Percentiles rank a stretch among this genome's conserved stretches.
phyloP scores from a whole-genome alignment of 83 land plant genomes.

The Picea engelmannii region DNA sequence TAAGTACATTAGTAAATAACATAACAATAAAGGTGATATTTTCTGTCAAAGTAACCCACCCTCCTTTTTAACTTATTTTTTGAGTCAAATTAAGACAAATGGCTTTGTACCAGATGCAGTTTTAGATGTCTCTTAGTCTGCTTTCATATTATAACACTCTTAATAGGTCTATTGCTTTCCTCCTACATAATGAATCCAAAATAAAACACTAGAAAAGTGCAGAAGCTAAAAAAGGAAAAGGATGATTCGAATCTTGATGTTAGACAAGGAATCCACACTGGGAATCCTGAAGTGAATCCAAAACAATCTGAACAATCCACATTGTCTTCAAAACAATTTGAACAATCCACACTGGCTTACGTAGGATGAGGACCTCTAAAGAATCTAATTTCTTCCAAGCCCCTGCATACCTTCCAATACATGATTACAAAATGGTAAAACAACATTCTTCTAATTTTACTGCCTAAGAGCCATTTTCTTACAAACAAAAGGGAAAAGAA shows the following conservation, averaged over 20 bases:
- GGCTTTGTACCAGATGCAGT: background rate
- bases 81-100: background rate
- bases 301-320: constrained; percentile 2
- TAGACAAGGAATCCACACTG: background rate
- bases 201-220: background rate
- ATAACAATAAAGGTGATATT: background rate
- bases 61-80: background rate
- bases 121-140: background rate
- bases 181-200: constrained; percentile 5
- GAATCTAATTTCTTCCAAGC: too few relatives aligned
- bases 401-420: too few relatives aligned
- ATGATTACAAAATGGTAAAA: too few relatives aligned
- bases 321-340: too few relatives aligned
- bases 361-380: too few relatives aligned
- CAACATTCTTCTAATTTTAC: too few relatives aligned
- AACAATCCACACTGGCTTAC: too few relatives aligned
- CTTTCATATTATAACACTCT: background rate
- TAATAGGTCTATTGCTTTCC: background rate
- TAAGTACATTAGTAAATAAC: background rate
- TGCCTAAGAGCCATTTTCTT: too few relatives aligned
- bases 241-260: background rate
- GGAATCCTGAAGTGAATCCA: background rate
- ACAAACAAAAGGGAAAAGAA: too few relatives aligned
- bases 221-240: background rate
- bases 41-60: background rate